These are phyloP conservation scores for Actinomortierella ambigua DNA, from an alignment of 371 early-diverging fungal genomes.

Conservation along the genomic window DNA sequence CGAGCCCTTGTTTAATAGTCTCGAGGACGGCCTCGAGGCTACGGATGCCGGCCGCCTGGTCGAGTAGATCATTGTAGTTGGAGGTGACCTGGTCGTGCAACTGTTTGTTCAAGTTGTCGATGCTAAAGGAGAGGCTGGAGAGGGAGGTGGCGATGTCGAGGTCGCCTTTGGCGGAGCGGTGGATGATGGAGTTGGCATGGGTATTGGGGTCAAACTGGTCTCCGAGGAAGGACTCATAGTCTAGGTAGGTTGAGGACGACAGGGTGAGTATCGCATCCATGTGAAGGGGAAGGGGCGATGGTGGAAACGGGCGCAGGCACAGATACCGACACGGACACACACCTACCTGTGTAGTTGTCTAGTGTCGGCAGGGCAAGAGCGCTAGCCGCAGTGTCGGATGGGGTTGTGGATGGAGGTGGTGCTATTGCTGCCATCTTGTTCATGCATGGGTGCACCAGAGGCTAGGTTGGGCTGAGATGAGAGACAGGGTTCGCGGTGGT, in stretches of 20 bases:
- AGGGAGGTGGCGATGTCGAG: slow-evolving; percentile 70
- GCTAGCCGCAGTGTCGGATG: too few relatives aligned
- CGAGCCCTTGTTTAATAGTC: slow-evolving; percentile 61
- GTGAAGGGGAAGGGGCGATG: neutral
- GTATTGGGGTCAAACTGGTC: slow-evolving; percentile 65
- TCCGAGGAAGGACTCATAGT: slow-evolving; percentile 63
- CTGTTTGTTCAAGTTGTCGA: slow-evolving; percentile 78
- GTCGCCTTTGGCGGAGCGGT: slow-evolving; percentile 56
- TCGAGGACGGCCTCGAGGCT: slow-evolving; percentile 62
- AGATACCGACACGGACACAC: neutral
- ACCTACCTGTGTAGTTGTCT: slow-evolving; percentile 36
- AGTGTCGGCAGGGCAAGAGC: slow-evolving; percentile 25
- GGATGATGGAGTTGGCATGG: slow-evolving; percentile 59
- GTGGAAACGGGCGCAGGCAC: too few relatives aligned
- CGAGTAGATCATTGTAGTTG: slow-evolving; percentile 73
- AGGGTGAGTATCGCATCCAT: neutral
- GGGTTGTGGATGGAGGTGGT: too few relatives aligned
- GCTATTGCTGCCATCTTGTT: too few relatives aligned
- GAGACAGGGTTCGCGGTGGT: neutral
- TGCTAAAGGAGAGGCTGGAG: slow-evolving; percentile 71
- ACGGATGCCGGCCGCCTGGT: slow-evolving; percentile 74
- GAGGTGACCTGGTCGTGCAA: slow-evolving; percentile 76
- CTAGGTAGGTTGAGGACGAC: slow-evolving; percentile 24
- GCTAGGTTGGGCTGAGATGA: neutral
- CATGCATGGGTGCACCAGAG: neutral